Percentiles rank a stretch among this genome's conserved stretches.
Conservation (phyloP, 2,329 filamentous ascomycete species). For the Xylaria sp. region DNA sequence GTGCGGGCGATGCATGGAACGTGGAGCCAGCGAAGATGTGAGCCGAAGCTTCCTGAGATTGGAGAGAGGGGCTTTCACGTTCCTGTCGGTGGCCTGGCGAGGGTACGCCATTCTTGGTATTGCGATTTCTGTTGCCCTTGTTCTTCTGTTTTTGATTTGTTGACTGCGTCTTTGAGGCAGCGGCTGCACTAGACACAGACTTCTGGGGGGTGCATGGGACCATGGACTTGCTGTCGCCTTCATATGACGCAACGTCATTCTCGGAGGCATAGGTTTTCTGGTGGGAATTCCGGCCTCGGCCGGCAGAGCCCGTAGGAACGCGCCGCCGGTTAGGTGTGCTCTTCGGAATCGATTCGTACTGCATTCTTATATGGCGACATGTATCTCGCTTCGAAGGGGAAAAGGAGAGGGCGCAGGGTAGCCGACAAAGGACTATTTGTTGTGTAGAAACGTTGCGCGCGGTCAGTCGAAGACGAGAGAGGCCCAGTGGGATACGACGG, state of each 20-base stretch:
- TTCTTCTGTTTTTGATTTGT: conserved; percentile 41
- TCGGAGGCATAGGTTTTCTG: conserved; percentile 66
- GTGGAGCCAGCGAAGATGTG: conserved; percentile 88
- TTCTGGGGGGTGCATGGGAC: conserved; percentile 55
- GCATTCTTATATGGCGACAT: conserved; percentile 42
- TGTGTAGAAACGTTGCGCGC: background rate
- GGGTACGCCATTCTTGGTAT: conserved; percentile 39
- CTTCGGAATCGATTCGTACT: conserved; percentile 41
- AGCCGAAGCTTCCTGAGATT: conserved; percentile 52
- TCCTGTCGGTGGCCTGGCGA: conserved; percentile 52
- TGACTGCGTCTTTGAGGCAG: conserved; percentile 40
- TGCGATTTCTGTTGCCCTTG: conserved; percentile 37
- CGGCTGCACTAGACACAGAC: conserved; percentile 39
- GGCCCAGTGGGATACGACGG: no score
- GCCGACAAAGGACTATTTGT: conserved; percentile 10
- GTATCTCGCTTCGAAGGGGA: conserved; percentile 26
- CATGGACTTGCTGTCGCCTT: conserved; percentile 37
- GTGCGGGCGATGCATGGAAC: conserved; percentile 92
- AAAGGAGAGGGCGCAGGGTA: conserved; percentile 13
- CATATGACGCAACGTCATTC: conserved; percentile 54
- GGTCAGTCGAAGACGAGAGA: no score
- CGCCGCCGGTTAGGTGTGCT: conserved; percentile 50
- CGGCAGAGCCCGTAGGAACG: conserved; percentile 44
- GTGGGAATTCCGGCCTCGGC: conserved; percentile 45
- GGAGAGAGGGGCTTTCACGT: conserved; percentile 53